Percentiles rank a stretch among this genome's conserved stretches.
Evolutionary conservation across 2,329 filamentous ascomycete species (phyloP).

Genomic region (Exophiala oligosperma): DNA sequence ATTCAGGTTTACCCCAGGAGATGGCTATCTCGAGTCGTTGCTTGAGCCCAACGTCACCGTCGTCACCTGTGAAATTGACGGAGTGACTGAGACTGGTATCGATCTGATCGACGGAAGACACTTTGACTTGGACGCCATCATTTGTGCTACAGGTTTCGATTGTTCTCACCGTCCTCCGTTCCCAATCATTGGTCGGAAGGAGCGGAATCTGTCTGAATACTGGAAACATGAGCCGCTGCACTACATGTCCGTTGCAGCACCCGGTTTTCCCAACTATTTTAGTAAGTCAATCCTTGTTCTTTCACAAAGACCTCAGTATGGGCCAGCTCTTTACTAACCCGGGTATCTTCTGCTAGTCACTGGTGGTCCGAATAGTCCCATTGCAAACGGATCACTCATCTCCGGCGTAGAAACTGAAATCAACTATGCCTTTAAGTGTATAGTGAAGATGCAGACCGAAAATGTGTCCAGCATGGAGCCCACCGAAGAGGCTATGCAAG

Average conservation of each 20-base stretch:
- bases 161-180: background rate
- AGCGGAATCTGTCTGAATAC: constrained; percentile 18
- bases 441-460: constrained; percentile 40
- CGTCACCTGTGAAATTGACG: constrained; percentile 7
- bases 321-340: background rate
- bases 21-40: constrained; percentile 20
- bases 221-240: constrained; percentile 36
- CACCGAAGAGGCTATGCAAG: constrained; percentile 29
- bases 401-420: constrained; percentile 28
- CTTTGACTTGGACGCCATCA: constrained; percentile 32
- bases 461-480: constrained; percentile 42
- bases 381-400: constrained; percentile 32
- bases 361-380: constrained; percentile 32
- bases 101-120: constrained; percentile 32
- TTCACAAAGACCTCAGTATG: background rate
- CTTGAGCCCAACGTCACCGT: constrained; percentile 28
- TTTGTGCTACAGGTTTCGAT: constrained; percentile 9
- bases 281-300: constrained; percentile 2
- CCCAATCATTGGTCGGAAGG: constrained; percentile 12
- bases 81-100: constrained; percentile 35
- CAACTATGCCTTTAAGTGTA: constrained; percentile 33
- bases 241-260: constrained; percentile 49
- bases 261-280: constrained; percentile 45
- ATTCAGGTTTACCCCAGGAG: constrained; percentile 44
- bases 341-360: constrained; percentile 21